Evolutionary conservation across 2,329 filamentous ascomycete genomes (phyloP).

Genomic region (Chaetomium globosum): DNA sequence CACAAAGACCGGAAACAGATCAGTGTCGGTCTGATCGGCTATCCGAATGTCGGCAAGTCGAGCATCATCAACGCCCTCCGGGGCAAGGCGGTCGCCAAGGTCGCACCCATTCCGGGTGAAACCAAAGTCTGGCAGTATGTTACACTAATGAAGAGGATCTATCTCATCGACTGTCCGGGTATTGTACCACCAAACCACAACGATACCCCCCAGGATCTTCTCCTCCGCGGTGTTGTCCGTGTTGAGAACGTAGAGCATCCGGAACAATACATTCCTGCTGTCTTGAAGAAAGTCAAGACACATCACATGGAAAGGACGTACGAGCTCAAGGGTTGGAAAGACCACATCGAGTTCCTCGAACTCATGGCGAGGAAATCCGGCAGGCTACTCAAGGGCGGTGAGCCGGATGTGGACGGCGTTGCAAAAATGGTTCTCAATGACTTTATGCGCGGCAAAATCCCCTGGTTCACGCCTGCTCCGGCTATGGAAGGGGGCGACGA

Average conservation of each 20-base stretch:
- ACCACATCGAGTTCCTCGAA: conserved; percentile 82
- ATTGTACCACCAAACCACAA: conserved; percentile 87
- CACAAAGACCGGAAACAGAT: conserved; percentile 93
- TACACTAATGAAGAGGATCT: conserved; percentile 84
- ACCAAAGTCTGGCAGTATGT: conserved; percentile 99
- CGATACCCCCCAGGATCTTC: conserved; percentile 83
- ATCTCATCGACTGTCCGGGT: conserved; percentile 94
- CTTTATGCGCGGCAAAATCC: conserved; percentile 91
- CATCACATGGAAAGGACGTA: conserved; percentile 94
- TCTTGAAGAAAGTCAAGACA: conserved; percentile 77
- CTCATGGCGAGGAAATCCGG: conserved; percentile 84
- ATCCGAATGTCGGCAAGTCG: conserved; percentile 90
- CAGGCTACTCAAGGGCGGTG: conserved; percentile 84
- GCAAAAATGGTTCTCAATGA: conserved; percentile 97
- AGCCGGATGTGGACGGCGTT: conserved; percentile 90
- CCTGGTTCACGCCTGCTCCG: conserved; percentile 90
- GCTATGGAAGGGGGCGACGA: conserved; percentile 57
- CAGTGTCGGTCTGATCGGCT: conserved; percentile 77
- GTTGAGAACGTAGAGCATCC: conserved; percentile 97
- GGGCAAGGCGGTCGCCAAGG: conserved; percentile 90
- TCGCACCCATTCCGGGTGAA: conserved; percentile 86
- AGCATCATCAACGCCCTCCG: conserved; percentile 95
- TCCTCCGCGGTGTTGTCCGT: conserved; percentile 86
- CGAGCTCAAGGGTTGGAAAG: conserved; percentile 76
- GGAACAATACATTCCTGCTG: conserved; percentile 88